Conservation (phyloP, 2,329 filamentous ascomycete species). For the Daldinia sp. region DNA sequence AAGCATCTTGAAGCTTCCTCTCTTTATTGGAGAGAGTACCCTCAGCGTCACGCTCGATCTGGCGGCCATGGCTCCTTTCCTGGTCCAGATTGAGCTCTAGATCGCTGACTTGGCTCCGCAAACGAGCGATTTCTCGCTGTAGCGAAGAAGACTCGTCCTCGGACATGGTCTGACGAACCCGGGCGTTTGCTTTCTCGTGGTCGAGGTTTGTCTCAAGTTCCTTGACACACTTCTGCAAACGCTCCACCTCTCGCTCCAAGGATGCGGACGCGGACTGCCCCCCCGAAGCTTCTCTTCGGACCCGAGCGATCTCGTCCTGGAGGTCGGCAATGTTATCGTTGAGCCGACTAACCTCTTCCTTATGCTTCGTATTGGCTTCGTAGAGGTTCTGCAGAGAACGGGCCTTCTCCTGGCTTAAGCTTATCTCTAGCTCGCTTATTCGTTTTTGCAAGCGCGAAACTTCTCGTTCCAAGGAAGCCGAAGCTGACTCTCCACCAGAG, state of each 20-base stretch:
- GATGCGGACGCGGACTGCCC: constrained; percentile 38
- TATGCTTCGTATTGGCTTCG: constrained; percentile 63
- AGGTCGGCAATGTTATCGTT: constrained; percentile 56
- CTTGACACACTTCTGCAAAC: constrained; percentile 35
- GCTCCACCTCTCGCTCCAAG: constrained; percentile 37
- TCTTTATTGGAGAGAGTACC: constrained; percentile 74
- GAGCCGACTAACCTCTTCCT: constrained; percentile 60
- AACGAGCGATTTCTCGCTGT: constrained; percentile 67
- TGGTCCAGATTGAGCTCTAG: constrained; percentile 59
- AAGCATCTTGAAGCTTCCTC: constrained; percentile 69
- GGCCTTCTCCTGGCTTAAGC: constrained; percentile 63
- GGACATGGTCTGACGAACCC: constrained; percentile 72
- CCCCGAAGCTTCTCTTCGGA: constrained; percentile 38
- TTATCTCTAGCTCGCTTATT: constrained; percentile 37
- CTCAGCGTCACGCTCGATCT: constrained; percentile 72
- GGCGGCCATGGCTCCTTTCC: constrained; percentile 65
- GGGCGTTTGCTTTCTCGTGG: constrained; percentile 71
- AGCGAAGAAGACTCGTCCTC: constrained; percentile 70
- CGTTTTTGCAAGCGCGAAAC: constrained; percentile 39
- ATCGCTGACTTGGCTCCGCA: constrained; percentile 57
- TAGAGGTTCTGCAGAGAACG: constrained; percentile 71
- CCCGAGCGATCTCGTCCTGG: constrained; percentile 53
- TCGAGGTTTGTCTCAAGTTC: constrained; percentile 41
- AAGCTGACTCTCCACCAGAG: constrained; percentile 35
- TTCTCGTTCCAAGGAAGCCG: constrained; percentile 37